Conservation (phyloP, 768 basidiomycete species). For the Trametes elegans region DNA sequence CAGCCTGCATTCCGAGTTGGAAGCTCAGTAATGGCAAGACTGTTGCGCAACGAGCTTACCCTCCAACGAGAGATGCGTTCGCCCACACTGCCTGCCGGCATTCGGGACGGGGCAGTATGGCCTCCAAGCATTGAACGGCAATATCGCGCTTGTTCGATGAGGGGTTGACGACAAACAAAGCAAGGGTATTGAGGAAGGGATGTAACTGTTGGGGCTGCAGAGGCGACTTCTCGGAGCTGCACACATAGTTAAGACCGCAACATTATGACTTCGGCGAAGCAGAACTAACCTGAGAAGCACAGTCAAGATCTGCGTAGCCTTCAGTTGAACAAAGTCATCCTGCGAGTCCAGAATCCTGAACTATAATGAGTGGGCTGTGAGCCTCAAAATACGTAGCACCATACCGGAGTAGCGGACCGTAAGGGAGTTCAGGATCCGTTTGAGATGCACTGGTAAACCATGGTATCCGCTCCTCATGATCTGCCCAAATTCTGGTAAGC, state of each 20-base stretch:
- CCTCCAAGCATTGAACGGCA: conserved; percentile 88
- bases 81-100: conserved; percentile 81
- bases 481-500: conserved; percentile 36
- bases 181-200: conserved; percentile 35
- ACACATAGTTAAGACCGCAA: not conserved
- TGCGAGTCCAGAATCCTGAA: conserved; percentile 74
- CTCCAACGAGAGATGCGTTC: conserved; percentile 61
- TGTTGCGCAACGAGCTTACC: conserved; percentile 41
- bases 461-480: conserved; percentile 84
- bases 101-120: conserved; percentile 76
- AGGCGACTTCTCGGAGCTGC: conserved; percentile 29
- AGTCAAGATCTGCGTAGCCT: conserved; percentile 83
- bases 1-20: conserved; percentile 44
- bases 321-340: conserved; percentile 96
- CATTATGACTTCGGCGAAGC: conserved; percentile 25
- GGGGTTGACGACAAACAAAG: conserved; percentile 33
- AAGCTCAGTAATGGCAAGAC: not conserved
- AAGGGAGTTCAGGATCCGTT: conserved; percentile 78
- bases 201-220: conserved; percentile 29
- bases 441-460: conserved; percentile 64
- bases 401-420: conserved; percentile 73
- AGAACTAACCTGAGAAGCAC: conserved; percentile 70
- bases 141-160: conserved; percentile 78
- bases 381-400: conserved; percentile 3
- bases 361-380: not conserved